These are phyloP conservation scores for Artomyces pyxidatus DNA, from an alignment of 768 basidiomycete species.

Conservation along the genomic window DNA sequence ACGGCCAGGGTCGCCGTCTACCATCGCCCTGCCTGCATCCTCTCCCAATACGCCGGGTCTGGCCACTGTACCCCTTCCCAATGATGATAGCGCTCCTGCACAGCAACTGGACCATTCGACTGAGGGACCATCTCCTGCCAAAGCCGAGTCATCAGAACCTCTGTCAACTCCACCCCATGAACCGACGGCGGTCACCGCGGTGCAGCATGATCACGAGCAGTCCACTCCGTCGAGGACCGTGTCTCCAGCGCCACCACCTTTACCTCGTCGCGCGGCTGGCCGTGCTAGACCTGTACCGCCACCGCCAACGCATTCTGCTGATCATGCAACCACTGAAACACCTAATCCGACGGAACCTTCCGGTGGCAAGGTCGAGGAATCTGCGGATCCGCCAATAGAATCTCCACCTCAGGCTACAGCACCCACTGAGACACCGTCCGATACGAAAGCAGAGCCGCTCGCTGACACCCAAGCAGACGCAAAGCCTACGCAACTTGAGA, in stretches of 20 bases:
- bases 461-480: no score
- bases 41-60: constrained; percentile 23
- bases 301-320: background rate
- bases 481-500: no score
- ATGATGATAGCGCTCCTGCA: background rate
- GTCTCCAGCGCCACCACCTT: constrained; percentile 45
- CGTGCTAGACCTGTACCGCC: constrained; percentile 30
- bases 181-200: background rate
- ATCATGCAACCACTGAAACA: background rate
- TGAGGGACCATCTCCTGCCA: background rate
- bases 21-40: constrained; percentile 18
- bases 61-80: background rate
- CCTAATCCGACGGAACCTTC: background rate
- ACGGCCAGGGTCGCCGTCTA: constrained; percentile 17
- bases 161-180: background rate
- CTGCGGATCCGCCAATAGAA: background rate
- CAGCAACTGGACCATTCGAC: background rate
- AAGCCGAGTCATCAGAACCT: background rate
- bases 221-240: constrained; percentile 15
- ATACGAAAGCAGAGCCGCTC: no score
- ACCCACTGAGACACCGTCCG: no score
- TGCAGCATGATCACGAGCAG: constrained; percentile 1
- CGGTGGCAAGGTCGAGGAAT: background rate
- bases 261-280: constrained; percentile 59
- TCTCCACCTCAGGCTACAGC: no score